phyloP scores from a whole-genome alignment of 176 grass and related monocot species.

The Eragrostis curvula region DNA sequence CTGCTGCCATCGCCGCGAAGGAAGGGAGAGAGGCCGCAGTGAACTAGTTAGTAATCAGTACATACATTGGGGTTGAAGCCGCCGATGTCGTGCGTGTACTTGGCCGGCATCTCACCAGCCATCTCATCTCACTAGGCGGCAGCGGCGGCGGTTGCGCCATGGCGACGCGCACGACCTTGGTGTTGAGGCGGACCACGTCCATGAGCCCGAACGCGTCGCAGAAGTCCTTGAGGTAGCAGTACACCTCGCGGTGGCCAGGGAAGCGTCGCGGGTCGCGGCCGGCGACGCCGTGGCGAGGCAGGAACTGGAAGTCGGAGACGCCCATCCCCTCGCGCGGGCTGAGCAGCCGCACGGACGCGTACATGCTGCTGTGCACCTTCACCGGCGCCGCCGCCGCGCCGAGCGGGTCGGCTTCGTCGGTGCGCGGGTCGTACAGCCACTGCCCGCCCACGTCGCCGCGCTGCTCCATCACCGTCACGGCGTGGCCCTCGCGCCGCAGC shows the following conservation, averaged over 20 bases:
- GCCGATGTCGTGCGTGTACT: too few relatives aligned
- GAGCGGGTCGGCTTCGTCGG: neutral
- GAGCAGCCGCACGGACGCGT: constrained; percentile 30
- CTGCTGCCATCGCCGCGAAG: too few relatives aligned
- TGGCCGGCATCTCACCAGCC: constrained; percentile 3
- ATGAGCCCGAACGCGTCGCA: constrained; percentile 33
- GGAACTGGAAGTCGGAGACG: constrained; percentile 54
- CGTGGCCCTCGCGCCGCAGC: constrained; percentile 47
- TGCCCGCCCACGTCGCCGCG: constrained; percentile 35
- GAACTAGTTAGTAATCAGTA: too few relatives aligned
- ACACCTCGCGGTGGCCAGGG: constrained; percentile 40
- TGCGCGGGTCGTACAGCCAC: constrained; percentile 44
- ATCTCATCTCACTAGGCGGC: neutral
- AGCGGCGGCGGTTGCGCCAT: neutral
- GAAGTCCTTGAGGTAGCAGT: constrained; percentile 46
- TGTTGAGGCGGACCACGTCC: constrained; percentile 45
- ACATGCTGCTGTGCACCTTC: constrained; percentile 35
- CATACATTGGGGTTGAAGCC: too few relatives aligned
- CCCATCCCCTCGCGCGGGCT: neutral
- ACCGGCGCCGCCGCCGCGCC: neutral
- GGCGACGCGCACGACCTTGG: constrained; percentile 20
- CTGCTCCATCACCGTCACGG: constrained; percentile 52
- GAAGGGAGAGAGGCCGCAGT: too few relatives aligned
- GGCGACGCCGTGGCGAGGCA: neutral
- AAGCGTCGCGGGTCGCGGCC: constrained; percentile 24